phyloP scores from a whole-genome alignment of 306 rosid genomes.

The Cucumis sativus region Cucumber_9930_V3 NC_026655.2:7616501-7617000 shows the following conservation, averaged over 20 bases:
- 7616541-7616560: not conserved
- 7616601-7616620: not conserved
- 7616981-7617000: too few species aligned
- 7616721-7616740: not conserved
- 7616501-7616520: not conserved
- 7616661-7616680: not conserved
- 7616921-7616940: too few species aligned
- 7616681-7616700: not conserved
- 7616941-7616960: too few species aligned
- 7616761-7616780: not conserved
- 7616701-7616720: too few species aligned
- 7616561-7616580: not conserved
- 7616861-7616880: not conserved
- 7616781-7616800: not conserved
- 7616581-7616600: not conserved
- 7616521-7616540: not conserved
- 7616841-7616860: not conserved
- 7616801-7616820: not conserved
- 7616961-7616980: too few species aligned
- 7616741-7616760: not conserved
- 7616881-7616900: not conserved
- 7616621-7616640: not conserved
- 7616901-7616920: too few species aligned
- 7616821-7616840: not conserved
- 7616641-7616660: not conserved